Percentiles rank a stretch among this genome's conserved stretches.
These are phyloP conservation scores for Magnolia kwangsiensis DNA, from an alignment of 164 flowering plant genomes.

Conservation along the genomic window DNA sequence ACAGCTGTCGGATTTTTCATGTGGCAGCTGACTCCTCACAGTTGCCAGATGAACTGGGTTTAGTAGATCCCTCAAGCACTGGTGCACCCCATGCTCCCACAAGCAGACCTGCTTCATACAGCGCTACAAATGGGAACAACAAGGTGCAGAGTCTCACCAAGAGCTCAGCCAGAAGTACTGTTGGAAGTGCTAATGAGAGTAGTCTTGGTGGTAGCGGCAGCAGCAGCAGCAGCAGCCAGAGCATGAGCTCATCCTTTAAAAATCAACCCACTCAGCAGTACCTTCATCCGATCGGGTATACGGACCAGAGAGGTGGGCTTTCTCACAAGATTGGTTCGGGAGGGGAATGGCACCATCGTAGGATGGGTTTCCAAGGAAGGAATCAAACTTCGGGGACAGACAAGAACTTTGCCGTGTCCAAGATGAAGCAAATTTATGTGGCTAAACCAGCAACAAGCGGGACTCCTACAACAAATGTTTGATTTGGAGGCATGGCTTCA, in stretches of 20 bases:
- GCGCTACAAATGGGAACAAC: conserved; percentile 13
- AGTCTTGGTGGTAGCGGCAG: conserved; percentile 8
- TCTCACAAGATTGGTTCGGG: conserved; percentile 47
- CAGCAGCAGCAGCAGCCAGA: conserved; percentile 24
- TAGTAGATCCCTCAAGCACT: conserved; percentile 40
- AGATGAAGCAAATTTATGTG: conserved; percentile 85
- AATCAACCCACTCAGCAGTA: conserved; percentile 34
- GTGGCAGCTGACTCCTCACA: conserved; percentile 32
- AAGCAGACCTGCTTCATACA: conserved; percentile 19
- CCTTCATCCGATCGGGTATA: conserved; percentile 38
- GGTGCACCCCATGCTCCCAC: conserved; percentile 16
- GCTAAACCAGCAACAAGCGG: conserved; percentile 60
- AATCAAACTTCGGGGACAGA: conserved; percentile 54
- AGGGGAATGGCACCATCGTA: conserved; percentile 54
- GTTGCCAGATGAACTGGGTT: conserved; percentile 60
- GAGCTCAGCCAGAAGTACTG: conserved; percentile 28
- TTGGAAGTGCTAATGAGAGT: conserved; percentile 26
- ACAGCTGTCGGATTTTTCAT: conserved; percentile 29
- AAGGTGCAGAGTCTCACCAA: conserved; percentile 23
- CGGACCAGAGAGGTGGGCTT: conserved; percentile 48
- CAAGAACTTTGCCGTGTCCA: conserved; percentile 41
- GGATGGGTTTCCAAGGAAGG: conserved; percentile 61
- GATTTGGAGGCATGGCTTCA: conserved; percentile 1
- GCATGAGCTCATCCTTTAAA: conserved; percentile 24
- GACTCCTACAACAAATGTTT: conserved; percentile 15